Percentiles rank a stretch among this genome's conserved stretches.
These are phyloP conservation scores for Kodamaea nitidulidarum DNA, from an alignment of 805 yeast species.

Conservation along the genomic window DNA sequence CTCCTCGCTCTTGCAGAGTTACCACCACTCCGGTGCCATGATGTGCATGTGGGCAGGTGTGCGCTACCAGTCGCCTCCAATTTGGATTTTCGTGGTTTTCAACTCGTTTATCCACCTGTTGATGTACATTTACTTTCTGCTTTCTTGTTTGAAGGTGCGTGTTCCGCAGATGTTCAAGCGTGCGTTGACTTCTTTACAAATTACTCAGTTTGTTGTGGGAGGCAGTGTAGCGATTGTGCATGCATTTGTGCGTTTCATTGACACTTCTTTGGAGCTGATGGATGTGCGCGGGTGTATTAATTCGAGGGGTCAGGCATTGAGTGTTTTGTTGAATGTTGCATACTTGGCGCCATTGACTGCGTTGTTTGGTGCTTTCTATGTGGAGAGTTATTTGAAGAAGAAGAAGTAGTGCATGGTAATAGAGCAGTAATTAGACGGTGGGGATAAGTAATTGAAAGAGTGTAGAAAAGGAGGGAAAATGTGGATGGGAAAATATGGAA, in stretches of 20 bases:
- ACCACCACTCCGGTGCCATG: slow-evolving; percentile 79
- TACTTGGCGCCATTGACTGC: slow-evolving; percentile 67
- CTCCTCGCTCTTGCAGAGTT: slow-evolving; percentile 63
- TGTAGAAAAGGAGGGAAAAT: background rate
- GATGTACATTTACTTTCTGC: slow-evolving; percentile 67
- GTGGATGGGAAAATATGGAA: too few relatives aligned
- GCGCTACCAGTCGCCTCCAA: slow-evolving; percentile 66
- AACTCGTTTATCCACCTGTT: slow-evolving; percentile 74
- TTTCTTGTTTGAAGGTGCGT: slow-evolving; percentile 53
- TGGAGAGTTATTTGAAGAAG: slow-evolving; percentile 49
- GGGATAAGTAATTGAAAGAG: background rate
- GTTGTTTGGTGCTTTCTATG: slow-evolving; percentile 60
- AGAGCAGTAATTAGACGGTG: background rate
- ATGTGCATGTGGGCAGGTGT: slow-evolving; percentile 79
- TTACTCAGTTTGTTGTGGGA: slow-evolving; percentile 63
- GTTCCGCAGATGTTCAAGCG: slow-evolving; percentile 58
- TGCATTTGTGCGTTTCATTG: slow-evolving; percentile 56
- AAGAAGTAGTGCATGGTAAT: slow-evolving; percentile 1
- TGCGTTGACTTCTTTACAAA: slow-evolving; percentile 61
- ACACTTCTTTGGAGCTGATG: slow-evolving; percentile 30
- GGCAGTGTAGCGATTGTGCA: slow-evolving; percentile 66
- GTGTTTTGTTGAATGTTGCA: slow-evolving; percentile 56
- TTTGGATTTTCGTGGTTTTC: slow-evolving; percentile 77
- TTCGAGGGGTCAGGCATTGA: slow-evolving; percentile 58
- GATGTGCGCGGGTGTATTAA: slow-evolving; percentile 45